Evolutionary conservation across 306 rosid species (phyloP).

Genomic region (Sechiopsis laciniata): DNA sequence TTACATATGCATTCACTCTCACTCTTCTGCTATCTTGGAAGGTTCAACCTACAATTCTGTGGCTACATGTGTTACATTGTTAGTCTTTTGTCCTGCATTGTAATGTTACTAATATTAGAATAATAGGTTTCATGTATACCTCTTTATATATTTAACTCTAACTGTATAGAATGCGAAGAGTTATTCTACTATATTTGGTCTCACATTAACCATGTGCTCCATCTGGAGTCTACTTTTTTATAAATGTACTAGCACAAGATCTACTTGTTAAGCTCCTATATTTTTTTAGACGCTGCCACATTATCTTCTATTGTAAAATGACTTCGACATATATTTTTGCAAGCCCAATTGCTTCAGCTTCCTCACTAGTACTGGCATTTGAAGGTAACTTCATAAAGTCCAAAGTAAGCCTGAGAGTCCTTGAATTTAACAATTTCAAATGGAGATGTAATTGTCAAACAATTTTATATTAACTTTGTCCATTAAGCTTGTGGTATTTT

Average conservation of each 20-base stretch:
- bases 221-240: background rate
- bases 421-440: background rate
- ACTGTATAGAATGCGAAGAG: background rate
- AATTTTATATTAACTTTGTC: background rate
- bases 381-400: background rate
- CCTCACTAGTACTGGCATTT: background rate
- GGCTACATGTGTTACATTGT: background rate
- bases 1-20: background rate
- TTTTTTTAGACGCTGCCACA: background rate
- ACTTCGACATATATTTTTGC: background rate
- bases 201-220: background rate
- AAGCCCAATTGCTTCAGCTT: background rate
- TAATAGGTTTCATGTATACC: background rate
- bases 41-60: background rate
- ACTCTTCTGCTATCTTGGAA: background rate
- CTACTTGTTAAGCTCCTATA: background rate
- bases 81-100: background rate
- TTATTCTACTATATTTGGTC: background rate
- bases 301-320: background rate
- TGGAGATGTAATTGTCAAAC: background rate
- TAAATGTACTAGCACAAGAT: background rate
- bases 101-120: background rate
- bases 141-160: background rate
- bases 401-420: background rate
- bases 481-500: background rate